phyloP scores from a whole-genome alignment of 2,329 filamentous ascomycete species.

The Sporothrix dimorphospora region DNA sequence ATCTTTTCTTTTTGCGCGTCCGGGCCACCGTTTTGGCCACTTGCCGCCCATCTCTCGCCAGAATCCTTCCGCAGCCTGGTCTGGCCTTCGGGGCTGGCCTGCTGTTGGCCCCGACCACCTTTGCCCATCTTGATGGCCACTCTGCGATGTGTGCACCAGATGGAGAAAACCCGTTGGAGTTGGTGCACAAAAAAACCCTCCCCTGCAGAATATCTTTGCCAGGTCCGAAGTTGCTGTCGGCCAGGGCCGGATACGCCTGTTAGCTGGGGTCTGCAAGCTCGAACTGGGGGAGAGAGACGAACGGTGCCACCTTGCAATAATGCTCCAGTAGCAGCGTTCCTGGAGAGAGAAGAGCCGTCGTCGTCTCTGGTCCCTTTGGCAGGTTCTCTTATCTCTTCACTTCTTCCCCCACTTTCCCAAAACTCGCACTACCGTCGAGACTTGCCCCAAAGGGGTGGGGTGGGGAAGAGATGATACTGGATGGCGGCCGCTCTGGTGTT shows the following conservation, averaged over 20 bases:
- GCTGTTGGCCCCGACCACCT: background rate
- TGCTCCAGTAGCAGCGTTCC: background rate
- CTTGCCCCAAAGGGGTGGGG: background rate
- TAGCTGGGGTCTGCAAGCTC: background rate
- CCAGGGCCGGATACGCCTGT: constrained; percentile 1
- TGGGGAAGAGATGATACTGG: background rate
- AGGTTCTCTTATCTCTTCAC: constrained; percentile 8
- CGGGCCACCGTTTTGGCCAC: background rate
- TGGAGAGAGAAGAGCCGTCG: background rate
- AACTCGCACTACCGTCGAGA: background rate
- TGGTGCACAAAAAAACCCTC: background rate
- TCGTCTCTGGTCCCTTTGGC: background rate
- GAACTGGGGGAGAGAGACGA: background rate
- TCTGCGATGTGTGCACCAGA: constrained; percentile 3
- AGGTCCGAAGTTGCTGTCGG: background rate
- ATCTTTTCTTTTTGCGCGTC: background rate
- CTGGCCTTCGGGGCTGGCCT: background rate
- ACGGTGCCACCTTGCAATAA: background rate
- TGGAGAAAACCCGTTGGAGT: constrained; percentile 3
- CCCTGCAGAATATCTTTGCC: background rate
- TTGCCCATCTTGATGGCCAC: background rate
- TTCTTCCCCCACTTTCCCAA: background rate
- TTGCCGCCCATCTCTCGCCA: constrained; percentile 12
- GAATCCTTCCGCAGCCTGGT: constrained; percentile 10
- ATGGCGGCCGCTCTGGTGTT: background rate